Percentiles rank a stretch among this genome's conserved stretches.
Conservation (phyloP, 176 grass and related monocot species). For the Avena eriantha region DNA sequence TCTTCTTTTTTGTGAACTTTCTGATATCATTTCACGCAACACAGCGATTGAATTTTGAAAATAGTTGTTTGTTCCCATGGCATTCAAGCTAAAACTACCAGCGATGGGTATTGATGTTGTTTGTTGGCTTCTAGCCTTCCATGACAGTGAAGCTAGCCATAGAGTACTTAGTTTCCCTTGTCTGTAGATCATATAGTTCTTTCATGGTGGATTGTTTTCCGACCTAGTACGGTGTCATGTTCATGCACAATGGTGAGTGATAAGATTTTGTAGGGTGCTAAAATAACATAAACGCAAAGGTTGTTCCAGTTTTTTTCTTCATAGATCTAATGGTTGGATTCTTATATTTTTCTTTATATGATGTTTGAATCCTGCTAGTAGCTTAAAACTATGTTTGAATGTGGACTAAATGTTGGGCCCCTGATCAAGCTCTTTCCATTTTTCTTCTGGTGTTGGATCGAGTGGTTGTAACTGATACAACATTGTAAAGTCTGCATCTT, state of each 20-base stretch:
- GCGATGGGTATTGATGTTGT: constrained; percentile 17
- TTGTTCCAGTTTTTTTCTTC: neutral
- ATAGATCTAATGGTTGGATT: neutral
- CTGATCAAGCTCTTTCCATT: neutral
- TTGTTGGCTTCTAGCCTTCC: neutral
- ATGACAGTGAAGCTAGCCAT: neutral
- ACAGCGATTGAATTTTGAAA: neutral
- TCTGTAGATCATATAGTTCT: neutral
- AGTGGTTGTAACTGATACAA: neutral
- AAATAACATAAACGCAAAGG: neutral
- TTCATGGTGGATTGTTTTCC: neutral
- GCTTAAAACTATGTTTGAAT: neutral
- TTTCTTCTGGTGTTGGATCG: neutral
- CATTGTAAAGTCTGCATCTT: too few species aligned
- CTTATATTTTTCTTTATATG: neutral
- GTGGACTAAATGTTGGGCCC: neutral
- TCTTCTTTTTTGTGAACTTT: neutral
- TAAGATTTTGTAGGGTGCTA: neutral
- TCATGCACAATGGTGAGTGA: neutral
- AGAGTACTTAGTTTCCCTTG: neutral
- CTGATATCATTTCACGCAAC: neutral
- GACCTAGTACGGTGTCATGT: neutral
- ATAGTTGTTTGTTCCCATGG: neutral
- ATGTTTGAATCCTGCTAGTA: neutral
- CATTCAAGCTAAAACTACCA: neutral